Evolutionary conservation across 2,329 filamentous ascomycete genomes (phyloP).

Genomic region (Verruconis gallopava): DNA sequence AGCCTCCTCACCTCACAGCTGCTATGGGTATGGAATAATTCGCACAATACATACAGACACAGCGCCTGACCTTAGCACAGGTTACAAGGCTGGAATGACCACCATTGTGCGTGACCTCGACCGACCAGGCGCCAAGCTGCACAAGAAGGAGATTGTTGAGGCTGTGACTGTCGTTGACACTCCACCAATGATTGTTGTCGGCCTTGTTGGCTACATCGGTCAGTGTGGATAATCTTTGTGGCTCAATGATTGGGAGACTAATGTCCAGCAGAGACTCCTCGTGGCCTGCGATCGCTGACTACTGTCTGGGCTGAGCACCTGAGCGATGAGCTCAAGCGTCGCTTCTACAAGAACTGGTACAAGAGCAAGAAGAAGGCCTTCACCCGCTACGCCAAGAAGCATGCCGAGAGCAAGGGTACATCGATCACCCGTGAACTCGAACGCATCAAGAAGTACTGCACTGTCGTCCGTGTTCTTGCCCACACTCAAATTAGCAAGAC

Average conservation of each 20-base stretch:
- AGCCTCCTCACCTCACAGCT: constrained; percentile 97
- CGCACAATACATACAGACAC: background rate
- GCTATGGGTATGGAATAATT: constrained; percentile 50
- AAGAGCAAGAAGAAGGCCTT: constrained; percentile 99
- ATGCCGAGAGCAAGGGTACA: constrained; percentile 82
- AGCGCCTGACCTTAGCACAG: too few relatives aligned
- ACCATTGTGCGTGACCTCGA: constrained; percentile 99
- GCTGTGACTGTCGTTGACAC: constrained; percentile 30
- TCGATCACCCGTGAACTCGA: constrained; percentile 95
- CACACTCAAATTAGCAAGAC: constrained; percentile 99
- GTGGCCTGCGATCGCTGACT: constrained; percentile 96
- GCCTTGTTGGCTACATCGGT: constrained; percentile 93
- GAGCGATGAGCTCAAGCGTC: constrained; percentile 95
- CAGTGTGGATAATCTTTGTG: too few relatives aligned
- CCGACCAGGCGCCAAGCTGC: constrained; percentile 96
- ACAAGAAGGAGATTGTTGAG: constrained; percentile 56
- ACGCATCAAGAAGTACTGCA: constrained; percentile 99
- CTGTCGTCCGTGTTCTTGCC: constrained; percentile 95
- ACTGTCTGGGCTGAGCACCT: constrained; percentile 99
- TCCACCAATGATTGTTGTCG: constrained; percentile 83
- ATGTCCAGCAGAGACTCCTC: constrained; percentile 93
- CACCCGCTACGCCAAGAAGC: constrained; percentile 99
- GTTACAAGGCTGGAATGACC: constrained; percentile 99
- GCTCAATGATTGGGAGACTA: too few relatives aligned
- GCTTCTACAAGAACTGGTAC: constrained; percentile 99